These are phyloP conservation scores for Phytopythium ostracodes DNA, from an alignment of 352 stramenopile genomes.

Conservation along the genomic window DNA sequence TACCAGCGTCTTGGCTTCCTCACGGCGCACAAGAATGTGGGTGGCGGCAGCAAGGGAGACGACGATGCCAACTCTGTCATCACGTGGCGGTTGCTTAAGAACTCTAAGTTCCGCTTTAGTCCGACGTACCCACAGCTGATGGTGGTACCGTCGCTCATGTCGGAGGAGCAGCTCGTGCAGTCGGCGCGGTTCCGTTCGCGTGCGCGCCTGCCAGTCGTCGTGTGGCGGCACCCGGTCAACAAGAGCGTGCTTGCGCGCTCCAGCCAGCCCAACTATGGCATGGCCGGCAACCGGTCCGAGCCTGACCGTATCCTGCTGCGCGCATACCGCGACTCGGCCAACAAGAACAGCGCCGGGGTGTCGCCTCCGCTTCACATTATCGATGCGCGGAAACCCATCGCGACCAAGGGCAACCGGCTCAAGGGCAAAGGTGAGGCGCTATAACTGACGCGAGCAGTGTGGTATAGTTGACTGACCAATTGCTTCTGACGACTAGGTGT, in stretches of 20 bases:
- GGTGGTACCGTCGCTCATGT: constrained; percentile 91
- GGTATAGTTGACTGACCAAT: constrained; percentile 2
- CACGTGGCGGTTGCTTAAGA: constrained; percentile 85
- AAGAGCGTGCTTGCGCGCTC: constrained; percentile 93
- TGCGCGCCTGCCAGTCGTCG: constrained; percentile 89
- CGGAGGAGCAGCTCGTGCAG: constrained; percentile 89
- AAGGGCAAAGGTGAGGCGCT: constrained; percentile 63
- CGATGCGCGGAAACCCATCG: constrained; percentile 77
- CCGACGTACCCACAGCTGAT: constrained; percentile 94
- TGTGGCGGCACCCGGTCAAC: constrained; percentile 90
- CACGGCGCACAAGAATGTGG: constrained; percentile 27
- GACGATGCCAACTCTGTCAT: constrained; percentile 24
- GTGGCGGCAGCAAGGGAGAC: constrained; percentile 21
- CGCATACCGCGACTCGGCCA: constrained; percentile 81
- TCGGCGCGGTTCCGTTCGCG: constrained; percentile 91
- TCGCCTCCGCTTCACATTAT: constrained; percentile 82
- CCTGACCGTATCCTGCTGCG: constrained; percentile 90
- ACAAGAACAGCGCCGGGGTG: constrained; percentile 67
- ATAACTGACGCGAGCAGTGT: background rate
- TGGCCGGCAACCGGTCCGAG: constrained; percentile 91
- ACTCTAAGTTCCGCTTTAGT: constrained; percentile 90
- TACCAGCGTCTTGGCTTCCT: constrained; percentile 84
- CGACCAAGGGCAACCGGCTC: constrained; percentile 76
- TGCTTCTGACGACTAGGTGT: constrained; percentile 58
- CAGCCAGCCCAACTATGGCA: constrained; percentile 95